Evolutionary conservation across 106 monocot genomes (phyloP).

Genomic region (Platanthera guangdongensis): DNA sequence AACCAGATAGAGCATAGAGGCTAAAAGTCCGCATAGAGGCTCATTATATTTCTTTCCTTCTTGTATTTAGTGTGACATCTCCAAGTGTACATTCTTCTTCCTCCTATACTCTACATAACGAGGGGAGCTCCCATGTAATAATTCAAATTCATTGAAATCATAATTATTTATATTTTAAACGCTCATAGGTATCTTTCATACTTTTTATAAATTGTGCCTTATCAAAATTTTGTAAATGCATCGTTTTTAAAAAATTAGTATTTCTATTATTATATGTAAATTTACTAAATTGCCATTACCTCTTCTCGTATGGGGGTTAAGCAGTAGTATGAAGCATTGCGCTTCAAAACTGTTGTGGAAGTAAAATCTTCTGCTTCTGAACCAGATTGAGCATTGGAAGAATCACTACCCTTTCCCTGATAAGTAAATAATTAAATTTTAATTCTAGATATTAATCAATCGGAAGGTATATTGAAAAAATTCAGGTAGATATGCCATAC

Average conservation of each 20-base stretch:
- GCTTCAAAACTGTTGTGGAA: slow-evolving; percentile 23
- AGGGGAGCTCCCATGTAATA: no score
- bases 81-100: no score
- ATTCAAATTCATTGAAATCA: no score
- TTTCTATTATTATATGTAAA: no score
- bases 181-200: no score
- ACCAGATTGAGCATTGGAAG: slow-evolving; percentile 47
- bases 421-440: not conserved
- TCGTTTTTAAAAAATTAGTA: no score
- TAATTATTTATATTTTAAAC: no score
- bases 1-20: slow-evolving; percentile 31
- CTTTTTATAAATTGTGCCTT: not conserved
- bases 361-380: slow-evolving; percentile 43
- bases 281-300: slow-evolving; percentile 11
- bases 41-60: no score
- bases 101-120: no score
- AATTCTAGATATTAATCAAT: not conserved
- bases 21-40: no score
- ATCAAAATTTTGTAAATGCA: not conserved
- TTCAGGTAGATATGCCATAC: slow-evolving; percentile 9
- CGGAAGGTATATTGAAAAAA: not conserved
- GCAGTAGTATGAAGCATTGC: slow-evolving; percentile 13
- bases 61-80: no score
- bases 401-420: slow-evolving; percentile 40
- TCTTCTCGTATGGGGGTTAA: slow-evolving; percentile 62